A percentile compares a stretch with the other conserved stretches of the same genome.
Evolutionary conservation across 2,329 filamentous ascomycete species (phyloP).

Genomic region (Leptodontidium sp.): DNA sequence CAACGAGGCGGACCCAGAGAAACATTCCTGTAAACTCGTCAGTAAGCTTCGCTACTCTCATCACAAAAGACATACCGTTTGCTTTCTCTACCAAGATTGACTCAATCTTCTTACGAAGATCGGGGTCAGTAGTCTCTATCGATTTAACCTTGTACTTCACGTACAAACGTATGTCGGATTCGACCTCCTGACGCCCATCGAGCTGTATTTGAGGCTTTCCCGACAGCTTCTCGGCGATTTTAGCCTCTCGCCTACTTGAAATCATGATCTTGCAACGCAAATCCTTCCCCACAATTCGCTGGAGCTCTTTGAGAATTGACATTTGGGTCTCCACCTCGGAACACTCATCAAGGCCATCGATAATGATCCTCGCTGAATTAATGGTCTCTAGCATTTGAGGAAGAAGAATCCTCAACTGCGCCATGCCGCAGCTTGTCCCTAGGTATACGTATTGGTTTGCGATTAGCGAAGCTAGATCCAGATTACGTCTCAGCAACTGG

Average conservation of each 20-base stretch:
- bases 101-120: background rate
- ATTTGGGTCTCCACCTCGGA: background rate
- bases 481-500: conserved; percentile 26
- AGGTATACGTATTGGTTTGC: conserved; percentile 26
- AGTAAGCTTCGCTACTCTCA: no score
- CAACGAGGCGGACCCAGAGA: no score
- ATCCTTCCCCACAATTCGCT: background rate
- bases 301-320: background rate
- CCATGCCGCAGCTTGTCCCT: conserved; percentile 24
- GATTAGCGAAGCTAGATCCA: conserved; percentile 21
- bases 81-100: conserved; percentile 3
- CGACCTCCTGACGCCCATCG: background rate
- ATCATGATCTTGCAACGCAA: background rate
- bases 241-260: background rate
- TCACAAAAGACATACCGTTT: no score
- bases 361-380: conserved; percentile 19
- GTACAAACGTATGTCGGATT: background rate
- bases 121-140: background rate
- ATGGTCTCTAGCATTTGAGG: conserved; percentile 21
- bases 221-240: background rate
- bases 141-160: background rate
- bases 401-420: conserved; percentile 22
- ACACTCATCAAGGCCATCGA: conserved; percentile 30
- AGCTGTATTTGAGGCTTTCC: background rate
- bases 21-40: conserved; percentile 1